Conservation (phyloP, 139 green algal species). For the Coccomyxa sp. region DNA sequence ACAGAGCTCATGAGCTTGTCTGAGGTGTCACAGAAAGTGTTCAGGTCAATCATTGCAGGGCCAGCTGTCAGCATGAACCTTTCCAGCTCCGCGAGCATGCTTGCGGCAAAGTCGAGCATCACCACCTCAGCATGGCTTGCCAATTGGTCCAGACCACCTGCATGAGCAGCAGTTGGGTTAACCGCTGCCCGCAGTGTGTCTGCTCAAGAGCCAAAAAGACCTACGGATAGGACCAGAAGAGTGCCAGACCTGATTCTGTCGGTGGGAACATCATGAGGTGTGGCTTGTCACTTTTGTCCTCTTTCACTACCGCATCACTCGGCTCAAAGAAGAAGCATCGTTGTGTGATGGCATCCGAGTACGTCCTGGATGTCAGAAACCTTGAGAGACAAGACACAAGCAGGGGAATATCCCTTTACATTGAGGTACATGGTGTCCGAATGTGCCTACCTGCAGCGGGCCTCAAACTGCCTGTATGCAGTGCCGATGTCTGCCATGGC, state of each 20-base stretch:
- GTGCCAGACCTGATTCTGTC: slow-evolving; percentile 3
- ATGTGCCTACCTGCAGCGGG: slow-evolving; percentile 22
- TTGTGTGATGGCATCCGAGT: slow-evolving; percentile 58
- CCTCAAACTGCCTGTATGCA: slow-evolving; percentile 52
- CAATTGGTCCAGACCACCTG: slow-evolving; percentile 13
- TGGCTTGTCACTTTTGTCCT: slow-evolving; percentile 30
- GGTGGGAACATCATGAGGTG: slow-evolving; percentile 79
- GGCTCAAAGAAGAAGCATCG: slow-evolving; percentile 83
- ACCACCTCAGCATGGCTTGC: slow-evolving; percentile 48
- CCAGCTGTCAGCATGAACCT: slow-evolving; percentile 64
- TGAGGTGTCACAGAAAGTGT: slow-evolving; percentile 47
- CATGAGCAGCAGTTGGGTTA: neutral
- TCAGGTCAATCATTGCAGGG: slow-evolving; percentile 54
- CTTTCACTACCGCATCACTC: slow-evolving; percentile 49
- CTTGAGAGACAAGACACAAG: neutral
- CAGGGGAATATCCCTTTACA: neutral
- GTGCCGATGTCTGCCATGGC: slow-evolving; percentile 28
- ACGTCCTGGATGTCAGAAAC: slow-evolving; percentile 27
- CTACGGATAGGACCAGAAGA: neutral
- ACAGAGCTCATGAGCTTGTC: slow-evolving; percentile 29
- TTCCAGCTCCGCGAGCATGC: slow-evolving; percentile 75
- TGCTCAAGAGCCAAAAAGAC: neutral
- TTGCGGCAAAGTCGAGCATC: slow-evolving; percentile 80
- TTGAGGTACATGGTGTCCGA: neutral
- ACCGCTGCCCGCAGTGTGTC: neutral